phyloP scores from a whole-genome alignment of 257 asterid species.

The Nicotiana undulata region DNA sequence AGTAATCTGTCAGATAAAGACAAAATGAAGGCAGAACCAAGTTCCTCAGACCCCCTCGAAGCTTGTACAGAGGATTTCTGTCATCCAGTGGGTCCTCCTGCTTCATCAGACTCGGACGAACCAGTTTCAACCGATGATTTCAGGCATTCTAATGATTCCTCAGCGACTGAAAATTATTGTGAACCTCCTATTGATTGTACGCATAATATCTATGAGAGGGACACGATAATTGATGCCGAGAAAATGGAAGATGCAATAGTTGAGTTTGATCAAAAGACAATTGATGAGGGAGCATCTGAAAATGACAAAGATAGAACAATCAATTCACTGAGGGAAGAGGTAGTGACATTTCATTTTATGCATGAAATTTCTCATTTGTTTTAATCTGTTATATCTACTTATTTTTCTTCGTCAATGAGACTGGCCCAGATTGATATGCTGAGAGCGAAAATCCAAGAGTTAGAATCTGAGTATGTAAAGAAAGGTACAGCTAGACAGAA shows the following conservation, averaged over 20 bases:
- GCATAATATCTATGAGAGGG: constrained; percentile 15
- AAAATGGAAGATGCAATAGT: constrained; percentile 26
- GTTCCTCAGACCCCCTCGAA: constrained; percentile 26
- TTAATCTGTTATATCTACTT: constrained; percentile 17
- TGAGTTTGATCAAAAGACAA: constrained; percentile 28
- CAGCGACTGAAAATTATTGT: constrained; percentile 24
- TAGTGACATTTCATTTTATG: constrained; percentile 15
- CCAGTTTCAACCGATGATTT: constrained; percentile 31
- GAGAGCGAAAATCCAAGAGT: constrained; percentile 46
- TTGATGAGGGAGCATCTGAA: constrained; percentile 26
- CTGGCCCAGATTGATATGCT: constrained; percentile 54
- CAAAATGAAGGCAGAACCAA: constrained; percentile 1
- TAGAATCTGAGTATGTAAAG: constrained; percentile 34
- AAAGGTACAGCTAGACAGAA: constrained; percentile 32
- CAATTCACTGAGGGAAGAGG: constrained; percentile 62
- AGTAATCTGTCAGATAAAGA: constrained; percentile 22
- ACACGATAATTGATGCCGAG: constrained; percentile 17
- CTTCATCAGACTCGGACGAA: constrained; percentile 51
- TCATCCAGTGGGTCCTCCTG: constrained; percentile 54
- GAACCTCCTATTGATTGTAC: constrained; percentile 20
- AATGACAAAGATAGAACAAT: constrained; percentile 39
- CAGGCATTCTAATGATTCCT: constrained; percentile 29
- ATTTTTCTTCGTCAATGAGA: constrained; percentile 5
- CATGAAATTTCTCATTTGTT: constrained; percentile 3
- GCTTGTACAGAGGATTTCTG: constrained; percentile 29